Evolutionary conservation across 257 asterid genomes (phyloP), one percentile per base, ranked within the genome.

Genomic region (Jacaranda mimosifolia): DNA sequence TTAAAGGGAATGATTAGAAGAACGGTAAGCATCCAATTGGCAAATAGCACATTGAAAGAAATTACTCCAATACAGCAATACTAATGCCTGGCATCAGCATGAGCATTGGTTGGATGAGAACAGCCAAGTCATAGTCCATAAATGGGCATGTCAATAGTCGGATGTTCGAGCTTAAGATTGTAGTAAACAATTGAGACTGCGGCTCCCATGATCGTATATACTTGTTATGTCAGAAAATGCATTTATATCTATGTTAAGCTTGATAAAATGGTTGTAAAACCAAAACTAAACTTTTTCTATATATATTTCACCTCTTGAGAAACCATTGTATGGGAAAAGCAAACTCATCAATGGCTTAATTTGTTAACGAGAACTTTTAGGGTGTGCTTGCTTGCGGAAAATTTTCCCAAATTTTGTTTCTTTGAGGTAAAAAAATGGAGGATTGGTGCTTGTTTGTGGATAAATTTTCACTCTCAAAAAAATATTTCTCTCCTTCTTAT

Each of bases 181-280:
- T 90, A 96, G 85, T 96, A 93, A 66, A 96, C 99, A 43, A 97
- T 91, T 6, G 99, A 93, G 72, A 63, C 90, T 10, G 99, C 85
- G 74, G 92, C 98, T 63, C 99, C 99, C 99, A 93, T 96, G 83
- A 96, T 96, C 99, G n/a, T n/a, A n/a, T n/a, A 96, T 96, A 87
- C 98, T 98, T 96, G 91, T 58, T 39, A 80, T 77, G 40, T 67
- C 70, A 80, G 72, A 66, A 77, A 78, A 62, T 9, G 26, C 13
- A 71, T 38, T 62, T 5, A 49, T 39, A 70, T n/a, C n/a, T n/a
- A n/a, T n/a, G n/a, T n/a, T n/a, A n/a, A n/a, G n/a, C n/a, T n/a
- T n/a, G n/a, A n/a, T n/a, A n/a, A n/a, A 49, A 48, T 17, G 66
- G 48, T 52, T 17, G 21, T 1, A 14, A 40, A 53, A 59, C 35